Evolutionary conservation across 352 stramenopile species (phyloP), one percentile per base, ranked within the genome.

Genomic region (Sclerospora graminicola): DNA sequence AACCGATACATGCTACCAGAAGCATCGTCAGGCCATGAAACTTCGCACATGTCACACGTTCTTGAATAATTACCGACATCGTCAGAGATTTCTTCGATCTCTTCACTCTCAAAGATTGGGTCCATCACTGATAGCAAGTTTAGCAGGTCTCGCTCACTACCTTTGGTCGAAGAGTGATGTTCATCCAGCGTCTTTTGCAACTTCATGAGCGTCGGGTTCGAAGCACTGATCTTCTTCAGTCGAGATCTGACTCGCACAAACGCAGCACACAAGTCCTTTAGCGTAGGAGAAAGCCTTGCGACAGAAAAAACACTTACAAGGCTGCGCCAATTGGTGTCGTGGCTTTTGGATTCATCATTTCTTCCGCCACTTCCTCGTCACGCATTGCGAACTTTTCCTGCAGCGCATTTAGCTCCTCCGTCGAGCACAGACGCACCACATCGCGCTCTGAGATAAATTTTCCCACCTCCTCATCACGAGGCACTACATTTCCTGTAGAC

Each of bases 21-120:
- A 1, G 57, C 66, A 21, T 83, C 75, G 19, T 88, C 78, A 6
- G 78, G 78, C 78, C 78, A 90, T 7, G 78, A 90, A 1, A 90
- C 78, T 27, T 88, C 78, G 20, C 78, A 90, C 57, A 88, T 75
- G 40, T 90, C 78, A 46, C 78, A 90, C 32, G 72, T 74, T 43
- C 20, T 57, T 4, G 48, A 56, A 8, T 23, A 26, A 8, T 43
- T 46, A 24, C 21, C 24, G n/a, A 11, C 44, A 19, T 47, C 46
- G 38, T 32, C 45, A 2, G 53, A 55, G 3, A 85, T 60, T n/a
- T 84, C 71, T 37, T 75, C 59, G 0, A 81, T 56, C 10, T 78
- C 65, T 1, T 57, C 67, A 29, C 57, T 75, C 35, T 88, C 70
- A 63, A 90, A 88, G 13, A 88, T 72, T 1, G 75, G 73, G 44